phyloP scores from a whole-genome alignment of 2,329 filamentous ascomycete species.

The Rhynchosporium agropyri region DNA sequence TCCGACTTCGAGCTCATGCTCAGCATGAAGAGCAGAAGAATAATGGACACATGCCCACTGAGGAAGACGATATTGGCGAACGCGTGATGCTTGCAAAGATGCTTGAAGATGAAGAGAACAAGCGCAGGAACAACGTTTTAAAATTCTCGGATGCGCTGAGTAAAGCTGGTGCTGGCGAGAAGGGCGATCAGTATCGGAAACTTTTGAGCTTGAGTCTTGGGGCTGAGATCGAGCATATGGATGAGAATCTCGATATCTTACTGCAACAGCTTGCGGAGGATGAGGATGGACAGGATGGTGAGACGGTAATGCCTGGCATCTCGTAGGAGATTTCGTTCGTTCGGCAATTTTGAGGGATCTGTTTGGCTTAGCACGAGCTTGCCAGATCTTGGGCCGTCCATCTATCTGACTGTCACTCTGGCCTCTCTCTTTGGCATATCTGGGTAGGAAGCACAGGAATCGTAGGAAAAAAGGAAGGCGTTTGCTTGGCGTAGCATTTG shows the following conservation, averaged over 20 bases:
- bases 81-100: slow-evolving; percentile 60
- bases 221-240: slow-evolving; percentile 54
- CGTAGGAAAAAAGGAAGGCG: slow-evolving; percentile 4
- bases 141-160: slow-evolving; percentile 71
- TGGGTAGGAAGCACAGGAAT: slow-evolving; percentile 3
- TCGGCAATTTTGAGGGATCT: not conserved
- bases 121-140: slow-evolving; percentile 56
- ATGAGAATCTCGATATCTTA: slow-evolving; percentile 37
- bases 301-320: slow-evolving; percentile 19
- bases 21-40: slow-evolving; percentile 51
- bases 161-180: slow-evolving; percentile 70
- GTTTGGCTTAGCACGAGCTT: not conserved
- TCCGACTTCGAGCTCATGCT: slow-evolving; percentile 43
- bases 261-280: slow-evolving; percentile 37
- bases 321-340: not conserved
- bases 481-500: not conserved
- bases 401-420: slow-evolving; percentile 3
- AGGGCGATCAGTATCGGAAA: slow-evolving; percentile 70
- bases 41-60: slow-evolving; percentile 51
- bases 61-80: slow-evolving; percentile 54
- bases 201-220: slow-evolving; percentile 32
- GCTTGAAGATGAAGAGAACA: slow-evolving; percentile 57
- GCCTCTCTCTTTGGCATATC: not conserved
- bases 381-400: slow-evolving; percentile 1
- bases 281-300: slow-evolving; percentile 19